Evolutionary conservation across 2,329 filamentous ascomycete species (phyloP).

Genomic region (Plenodomus tracheiphilus): DNA sequence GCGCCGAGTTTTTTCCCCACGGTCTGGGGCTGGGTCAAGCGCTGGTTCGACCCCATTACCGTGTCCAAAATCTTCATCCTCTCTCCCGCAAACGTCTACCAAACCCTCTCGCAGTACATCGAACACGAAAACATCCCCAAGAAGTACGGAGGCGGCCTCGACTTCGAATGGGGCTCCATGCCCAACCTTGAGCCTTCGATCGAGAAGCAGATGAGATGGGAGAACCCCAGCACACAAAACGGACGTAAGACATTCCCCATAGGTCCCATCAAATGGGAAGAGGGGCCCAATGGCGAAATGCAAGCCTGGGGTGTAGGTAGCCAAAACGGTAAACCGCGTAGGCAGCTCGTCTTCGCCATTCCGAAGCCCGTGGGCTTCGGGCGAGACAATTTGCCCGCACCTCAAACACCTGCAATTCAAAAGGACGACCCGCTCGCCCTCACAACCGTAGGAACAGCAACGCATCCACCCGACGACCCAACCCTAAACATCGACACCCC

Average conservation of each 20-base stretch:
- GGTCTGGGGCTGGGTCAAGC: constrained; percentile 93
- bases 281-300: constrained; percentile 47
- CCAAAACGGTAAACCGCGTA: constrained; percentile 47
- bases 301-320: constrained; percentile 51
- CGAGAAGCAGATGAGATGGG: constrained; percentile 48
- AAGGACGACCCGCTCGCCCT: constrained; percentile 21
- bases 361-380: constrained; percentile 34
- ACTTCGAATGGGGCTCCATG: constrained; percentile 78
- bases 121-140: constrained; percentile 82
- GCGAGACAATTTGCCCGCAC: constrained; percentile 24
- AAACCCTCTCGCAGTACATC: constrained; percentile 80
- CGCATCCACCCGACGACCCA: constrained; percentile 39
- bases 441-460: constrained; percentile 42
- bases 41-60: constrained; percentile 88
- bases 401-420: constrained; percentile 34
- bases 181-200: constrained; percentile 68
- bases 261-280: constrained; percentile 54
- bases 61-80: constrained; percentile 93
- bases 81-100: constrained; percentile 69
- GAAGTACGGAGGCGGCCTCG: constrained; percentile 83
- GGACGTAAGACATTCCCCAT: constrained; percentile 49
- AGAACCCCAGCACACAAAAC: constrained; percentile 32
- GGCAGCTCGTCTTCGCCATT: constrained; percentile 46
- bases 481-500: constrained; percentile 24
- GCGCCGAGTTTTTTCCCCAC: constrained; percentile 90